phyloP scores from a whole-genome alignment of 768 basidiomycete species.

The Boletus reticulatus region DNA sequence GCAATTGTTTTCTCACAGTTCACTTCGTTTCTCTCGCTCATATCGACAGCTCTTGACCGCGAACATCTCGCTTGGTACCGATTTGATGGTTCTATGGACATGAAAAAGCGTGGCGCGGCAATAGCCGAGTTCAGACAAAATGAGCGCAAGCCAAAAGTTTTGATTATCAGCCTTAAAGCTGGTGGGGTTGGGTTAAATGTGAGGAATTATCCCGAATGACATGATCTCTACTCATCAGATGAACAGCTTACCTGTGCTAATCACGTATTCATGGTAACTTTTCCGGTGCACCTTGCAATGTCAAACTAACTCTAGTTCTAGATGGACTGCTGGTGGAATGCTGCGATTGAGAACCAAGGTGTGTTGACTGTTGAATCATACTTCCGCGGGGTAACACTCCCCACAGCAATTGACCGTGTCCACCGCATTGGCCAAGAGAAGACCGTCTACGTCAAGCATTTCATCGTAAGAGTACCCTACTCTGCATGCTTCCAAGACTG shows the following conservation, averaged over 20 bases:
- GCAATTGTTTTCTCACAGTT: constrained; percentile 92
- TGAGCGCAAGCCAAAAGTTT: constrained; percentile 68
- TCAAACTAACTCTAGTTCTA: constrained; percentile 27
- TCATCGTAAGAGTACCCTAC: constrained; percentile 54
- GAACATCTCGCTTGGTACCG: constrained; percentile 70
- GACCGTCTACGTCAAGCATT: constrained; percentile 81
- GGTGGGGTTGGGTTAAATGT: constrained; percentile 92
- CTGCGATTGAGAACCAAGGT: constrained; percentile 81
- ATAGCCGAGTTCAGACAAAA: constrained; percentile 74
- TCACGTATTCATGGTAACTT: constrained; percentile 80
- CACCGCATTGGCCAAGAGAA: constrained; percentile 84
- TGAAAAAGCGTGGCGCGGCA: constrained; percentile 75
- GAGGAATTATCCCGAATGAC: constrained; percentile 20
- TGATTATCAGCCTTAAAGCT: constrained; percentile 81
- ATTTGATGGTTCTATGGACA: constrained; percentile 91
- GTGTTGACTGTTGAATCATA: background rate
- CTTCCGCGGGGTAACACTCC: constrained; percentile 3
- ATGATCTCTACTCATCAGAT: background rate
- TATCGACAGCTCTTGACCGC: constrained; percentile 65
- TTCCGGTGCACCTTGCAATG: background rate
- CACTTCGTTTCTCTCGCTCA: constrained; percentile 83
- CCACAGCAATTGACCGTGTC: constrained; percentile 81
- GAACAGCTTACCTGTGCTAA: constrained; percentile 72
- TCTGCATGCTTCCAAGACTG: background rate
- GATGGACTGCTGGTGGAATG: constrained; percentile 97